Conservation (phyloP, 2,329 filamentous ascomycete genomes). For the Rhytidhysteron rufulum region DNA sequence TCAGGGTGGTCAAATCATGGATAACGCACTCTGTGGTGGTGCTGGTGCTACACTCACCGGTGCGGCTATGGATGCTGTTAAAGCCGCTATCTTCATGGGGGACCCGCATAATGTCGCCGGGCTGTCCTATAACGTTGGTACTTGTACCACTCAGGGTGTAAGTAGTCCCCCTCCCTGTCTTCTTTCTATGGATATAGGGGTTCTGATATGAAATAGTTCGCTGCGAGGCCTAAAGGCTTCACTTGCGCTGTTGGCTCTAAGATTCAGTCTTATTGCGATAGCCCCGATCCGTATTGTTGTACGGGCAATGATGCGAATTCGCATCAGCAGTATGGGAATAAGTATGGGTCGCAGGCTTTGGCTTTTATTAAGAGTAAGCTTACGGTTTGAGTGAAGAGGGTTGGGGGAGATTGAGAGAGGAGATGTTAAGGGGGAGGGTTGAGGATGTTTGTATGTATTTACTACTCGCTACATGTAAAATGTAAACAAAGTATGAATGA, state of each 20-base stretch:
- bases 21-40: conserved; percentile 60
- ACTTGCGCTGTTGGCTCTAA: conserved; percentile 50
- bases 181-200: background rate
- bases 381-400: conserved; percentile 32
- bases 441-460: no score
- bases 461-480: no score
- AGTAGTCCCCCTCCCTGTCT: conserved; percentile 24
- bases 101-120: conserved; percentile 57
- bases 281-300: conserved; percentile 63
- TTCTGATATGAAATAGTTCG: conserved; percentile 47
- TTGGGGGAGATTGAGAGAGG: background rate
- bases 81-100: conserved; percentile 63
- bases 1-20: conserved; percentile 60
- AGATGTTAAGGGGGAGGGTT: no score
- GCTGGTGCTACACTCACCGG: conserved; percentile 45
- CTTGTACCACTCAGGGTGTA: conserved; percentile 57
- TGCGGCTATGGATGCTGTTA: conserved; percentile 53
- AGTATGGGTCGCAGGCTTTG: conserved; percentile 58
- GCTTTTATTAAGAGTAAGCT: conserved; percentile 57
- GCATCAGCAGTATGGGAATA: conserved; percentile 59
- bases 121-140: conserved; percentile 59
- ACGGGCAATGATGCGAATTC: conserved; percentile 57
- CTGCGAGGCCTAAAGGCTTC: conserved; percentile 56
- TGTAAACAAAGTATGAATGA: no score
- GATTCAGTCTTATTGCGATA: conserved; percentile 64